Evolutionary conservation across 2,329 filamentous ascomycete species (phyloP).

Genomic region (Beauveria varroae): DNA sequence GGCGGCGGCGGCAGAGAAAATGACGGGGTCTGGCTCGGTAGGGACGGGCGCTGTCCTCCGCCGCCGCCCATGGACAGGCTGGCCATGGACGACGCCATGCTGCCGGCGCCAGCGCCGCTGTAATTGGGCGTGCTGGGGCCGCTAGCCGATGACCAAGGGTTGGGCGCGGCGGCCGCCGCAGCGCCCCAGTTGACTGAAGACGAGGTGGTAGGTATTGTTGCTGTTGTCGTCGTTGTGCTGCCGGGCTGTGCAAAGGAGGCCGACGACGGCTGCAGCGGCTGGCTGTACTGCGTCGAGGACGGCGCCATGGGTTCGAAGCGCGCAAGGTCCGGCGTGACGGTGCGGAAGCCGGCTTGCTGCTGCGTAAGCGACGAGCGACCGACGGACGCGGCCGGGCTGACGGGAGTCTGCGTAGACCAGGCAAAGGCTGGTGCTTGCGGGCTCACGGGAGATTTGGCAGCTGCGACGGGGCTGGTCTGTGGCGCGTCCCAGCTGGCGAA

Average conservation of each 20-base stretch:
- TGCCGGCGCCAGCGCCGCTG: slow-evolving; percentile 20
- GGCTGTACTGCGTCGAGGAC: slow-evolving; percentile 54
- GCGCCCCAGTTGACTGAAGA: slow-evolving; percentile 43
- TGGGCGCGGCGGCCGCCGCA: slow-evolving; percentile 30
- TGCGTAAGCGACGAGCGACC: slow-evolving; percentile 12
- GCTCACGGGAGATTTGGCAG: slow-evolving; percentile 27
- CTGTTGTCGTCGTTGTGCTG: slow-evolving; percentile 7
- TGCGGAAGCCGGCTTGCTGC: slow-evolving; percentile 38
- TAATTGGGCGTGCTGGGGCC: slow-evolving; percentile 25
- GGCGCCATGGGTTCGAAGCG: slow-evolving; percentile 50
- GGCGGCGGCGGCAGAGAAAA: slow-evolving; percentile 54
- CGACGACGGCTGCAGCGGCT: slow-evolving; percentile 45
- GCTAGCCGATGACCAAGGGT: slow-evolving; percentile 40
- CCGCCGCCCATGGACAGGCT: slow-evolving; percentile 41
- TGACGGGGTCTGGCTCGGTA: slow-evolving; percentile 31
- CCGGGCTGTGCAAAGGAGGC: slow-evolving; percentile 20
- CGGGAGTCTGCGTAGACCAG: slow-evolving; percentile 54
- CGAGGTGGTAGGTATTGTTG: slow-evolving; percentile 20
- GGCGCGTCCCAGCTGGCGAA: slow-evolving; percentile 42
- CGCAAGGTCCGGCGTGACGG: slow-evolving; percentile 51
- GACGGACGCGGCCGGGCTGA: slow-evolving; percentile 21
- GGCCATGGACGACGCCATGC: slow-evolving; percentile 37
- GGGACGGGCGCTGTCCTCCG: slow-evolving; percentile 21
- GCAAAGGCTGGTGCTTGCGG: slow-evolving; percentile 48
- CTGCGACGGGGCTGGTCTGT: slow-evolving; percentile 19